Evolutionary conservation across 1,284 basidiomycete genomes (phyloP).

Genomic region (Inonotus hispidus): DNA sequence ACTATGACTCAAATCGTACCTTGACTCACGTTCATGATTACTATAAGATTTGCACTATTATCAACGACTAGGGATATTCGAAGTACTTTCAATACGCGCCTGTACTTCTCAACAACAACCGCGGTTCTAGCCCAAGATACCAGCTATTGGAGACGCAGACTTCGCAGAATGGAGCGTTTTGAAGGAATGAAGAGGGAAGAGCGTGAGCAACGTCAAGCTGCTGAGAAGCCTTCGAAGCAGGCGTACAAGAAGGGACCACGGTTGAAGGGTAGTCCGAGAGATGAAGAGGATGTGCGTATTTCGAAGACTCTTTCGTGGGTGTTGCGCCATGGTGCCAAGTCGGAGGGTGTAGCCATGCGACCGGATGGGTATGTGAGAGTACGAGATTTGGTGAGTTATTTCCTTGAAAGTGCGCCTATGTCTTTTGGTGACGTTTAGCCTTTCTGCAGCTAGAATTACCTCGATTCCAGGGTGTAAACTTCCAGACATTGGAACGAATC

Average conservation of each 20-base stretch:
- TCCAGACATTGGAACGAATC: slow-evolving; percentile 60
- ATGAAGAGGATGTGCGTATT: slow-evolving; percentile 24
- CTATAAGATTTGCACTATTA: neutral
- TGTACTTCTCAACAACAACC: neutral
- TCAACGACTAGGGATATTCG: neutral
- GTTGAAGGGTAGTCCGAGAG: slow-evolving; percentile 11
- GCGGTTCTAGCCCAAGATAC: neutral
- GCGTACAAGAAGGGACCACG: neutral
- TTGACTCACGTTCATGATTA: neutral
- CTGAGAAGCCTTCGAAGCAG: neutral
- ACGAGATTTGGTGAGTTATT: slow-evolving; percentile 47
- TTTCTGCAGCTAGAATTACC: slow-evolving; percentile 44
- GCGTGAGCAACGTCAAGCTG: neutral
- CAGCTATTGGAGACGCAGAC: neutral
- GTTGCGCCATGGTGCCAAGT: slow-evolving; percentile 64
- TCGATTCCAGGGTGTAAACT: slow-evolving; percentile 47
- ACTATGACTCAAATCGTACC: neutral
- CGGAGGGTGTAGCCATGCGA: slow-evolving; percentile 53
- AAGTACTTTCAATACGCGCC: neutral
- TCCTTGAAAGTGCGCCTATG: neutral
- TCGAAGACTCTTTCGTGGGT: slow-evolving; percentile 66
- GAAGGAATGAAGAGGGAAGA: neutral
- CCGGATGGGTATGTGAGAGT: slow-evolving; percentile 63
- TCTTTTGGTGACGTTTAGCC: neutral
- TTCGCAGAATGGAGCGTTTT: slow-evolving; percentile 4